Base-by-base conservation (phyloP, 768 basidiomycete species). In the Tricholoma matsutake region DNA sequence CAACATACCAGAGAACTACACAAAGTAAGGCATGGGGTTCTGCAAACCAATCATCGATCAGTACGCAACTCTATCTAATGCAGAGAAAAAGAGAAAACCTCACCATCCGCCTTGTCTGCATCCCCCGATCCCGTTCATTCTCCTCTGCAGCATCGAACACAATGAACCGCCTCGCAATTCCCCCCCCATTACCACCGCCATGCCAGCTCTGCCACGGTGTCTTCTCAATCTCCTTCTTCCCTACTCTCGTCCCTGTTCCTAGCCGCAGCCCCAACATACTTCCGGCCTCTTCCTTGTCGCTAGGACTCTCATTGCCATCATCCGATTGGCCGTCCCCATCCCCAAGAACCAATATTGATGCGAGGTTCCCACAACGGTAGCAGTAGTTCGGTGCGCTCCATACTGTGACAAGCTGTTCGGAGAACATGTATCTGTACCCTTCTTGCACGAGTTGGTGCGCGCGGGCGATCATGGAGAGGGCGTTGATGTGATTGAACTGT, bases 371-470 rank as follows among this genome's bases (percentile, higher is more conserved):
- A 69, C 93, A 93, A 31, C 79, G 73, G 62, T 82, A 84, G 62
- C 81, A 95, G 70, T 94, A 94, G 69, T 94, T 96, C 31, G 92
- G 92, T 54, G 94, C 94, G 5, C 86, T 88, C 94, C 94, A 96
- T 9, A 96, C 94, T 0, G 94, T 96, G 11, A 95, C 94, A 18
- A 96, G 90, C 64, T 88, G 82, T 63, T 89, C 85, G 70, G 97
- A 92, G 67, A 98, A 97, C 96, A 98, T 96, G 71, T 95, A 89
- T 76, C 98, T 98, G 78, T 85, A 95, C 1, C 94, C 94, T 73
- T 96, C 94, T 73, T 96, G 94, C 1, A 98, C 96, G 18, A 98
- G 87, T 70, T 98, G 96, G 72, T 98, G 96, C 1, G 96, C 96
- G 35, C 96, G 86, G 2, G 96, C 96, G 66, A 98, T 94, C 43